Evolutionary conservation across 345 rosid genomes (phyloP).

Genomic region (Salix brachista): DNA sequence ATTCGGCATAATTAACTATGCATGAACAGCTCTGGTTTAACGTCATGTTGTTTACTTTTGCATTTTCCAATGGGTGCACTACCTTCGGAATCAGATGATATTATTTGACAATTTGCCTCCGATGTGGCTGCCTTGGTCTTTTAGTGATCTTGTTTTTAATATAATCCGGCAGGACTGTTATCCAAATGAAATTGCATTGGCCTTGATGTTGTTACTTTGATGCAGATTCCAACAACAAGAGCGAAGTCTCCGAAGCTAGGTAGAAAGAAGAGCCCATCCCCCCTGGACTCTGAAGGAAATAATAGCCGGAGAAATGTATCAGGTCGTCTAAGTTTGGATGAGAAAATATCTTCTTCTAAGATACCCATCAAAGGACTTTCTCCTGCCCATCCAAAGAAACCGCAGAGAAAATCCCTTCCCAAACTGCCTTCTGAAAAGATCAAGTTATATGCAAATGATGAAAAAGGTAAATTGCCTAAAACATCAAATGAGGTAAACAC

Average conservation of each 20-base stretch:
- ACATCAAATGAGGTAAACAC: slow-evolving; percentile 19
- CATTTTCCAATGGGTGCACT: neutral
- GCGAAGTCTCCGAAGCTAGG: slow-evolving; percentile 98
- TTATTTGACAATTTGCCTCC: neutral
- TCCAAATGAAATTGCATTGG: neutral
- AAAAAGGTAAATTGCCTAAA: slow-evolving; percentile 14
- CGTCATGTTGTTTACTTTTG: neutral
- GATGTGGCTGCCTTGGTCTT: neutral
- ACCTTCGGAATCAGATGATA: neutral
- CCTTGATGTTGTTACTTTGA: neutral
- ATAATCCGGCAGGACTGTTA: neutral
- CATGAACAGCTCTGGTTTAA: neutral
- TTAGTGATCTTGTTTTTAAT: neutral
- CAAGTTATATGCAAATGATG: slow-evolving; percentile 27
- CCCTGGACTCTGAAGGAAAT: slow-evolving; percentile 50
- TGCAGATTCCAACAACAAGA: slow-evolving; percentile 88
- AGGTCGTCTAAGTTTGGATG: slow-evolving; percentile 72
- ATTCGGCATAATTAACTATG: neutral
- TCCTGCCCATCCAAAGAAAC: slow-evolving; percentile 52
- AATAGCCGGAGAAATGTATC: slow-evolving; percentile 24
- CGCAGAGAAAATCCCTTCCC: slow-evolving; percentile 76
- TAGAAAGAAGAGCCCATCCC: slow-evolving; percentile 53
- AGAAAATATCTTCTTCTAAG: slow-evolving; percentile 37
- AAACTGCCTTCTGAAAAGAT: slow-evolving; percentile 83
- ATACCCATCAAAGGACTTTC: slow-evolving; percentile 45